Conservation (phyloP, 345 rosid genomes). For the Aquilaria sinensis region DNA sequence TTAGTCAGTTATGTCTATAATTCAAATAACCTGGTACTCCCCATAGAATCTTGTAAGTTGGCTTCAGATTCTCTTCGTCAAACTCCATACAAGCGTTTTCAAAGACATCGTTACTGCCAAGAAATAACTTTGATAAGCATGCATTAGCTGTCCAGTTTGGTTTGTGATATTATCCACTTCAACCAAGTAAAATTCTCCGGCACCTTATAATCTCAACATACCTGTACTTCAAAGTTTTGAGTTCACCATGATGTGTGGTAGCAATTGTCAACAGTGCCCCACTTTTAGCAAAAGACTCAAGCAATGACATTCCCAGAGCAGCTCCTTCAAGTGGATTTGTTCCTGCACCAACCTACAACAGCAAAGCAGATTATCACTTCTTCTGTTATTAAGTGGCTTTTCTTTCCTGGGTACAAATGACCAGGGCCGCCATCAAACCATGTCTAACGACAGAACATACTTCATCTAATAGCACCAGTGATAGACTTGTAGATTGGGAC, state of each 20-base stretch:
- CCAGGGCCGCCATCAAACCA: background rate
- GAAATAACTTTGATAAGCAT: constrained; percentile 6
- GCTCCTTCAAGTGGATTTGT: constrained; percentile 99
- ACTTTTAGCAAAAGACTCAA: constrained; percentile 72
- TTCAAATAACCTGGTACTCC: constrained; percentile 84
- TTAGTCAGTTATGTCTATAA: constrained; percentile 4
- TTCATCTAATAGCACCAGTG: constrained; percentile 90
- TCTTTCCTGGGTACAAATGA: background rate
- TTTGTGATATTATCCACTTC: no score
- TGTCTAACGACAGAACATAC: constrained; percentile 33
- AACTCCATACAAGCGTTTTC: constrained; percentile 99
- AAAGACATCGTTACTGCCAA: constrained; percentile 56
- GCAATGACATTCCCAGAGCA: constrained; percentile 85
- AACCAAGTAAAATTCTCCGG: no score
- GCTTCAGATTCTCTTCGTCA: constrained; percentile 78
- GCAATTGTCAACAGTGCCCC: constrained; percentile 84
- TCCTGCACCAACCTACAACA: constrained; percentile 81
- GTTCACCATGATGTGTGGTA: constrained; percentile 92
- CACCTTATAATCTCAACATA: constrained; percentile 14
- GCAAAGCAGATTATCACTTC: constrained; percentile 1
- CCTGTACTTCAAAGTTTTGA: constrained; percentile 92
- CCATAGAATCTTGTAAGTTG: constrained; percentile 92
- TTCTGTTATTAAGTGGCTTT: constrained; percentile 5
- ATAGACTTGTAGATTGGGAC: constrained; percentile 62
- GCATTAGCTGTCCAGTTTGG: background rate